Evolutionary conservation across 352 stramenopile genomes (phyloP).

Genomic region (Phytophthora rubi): DNA sequence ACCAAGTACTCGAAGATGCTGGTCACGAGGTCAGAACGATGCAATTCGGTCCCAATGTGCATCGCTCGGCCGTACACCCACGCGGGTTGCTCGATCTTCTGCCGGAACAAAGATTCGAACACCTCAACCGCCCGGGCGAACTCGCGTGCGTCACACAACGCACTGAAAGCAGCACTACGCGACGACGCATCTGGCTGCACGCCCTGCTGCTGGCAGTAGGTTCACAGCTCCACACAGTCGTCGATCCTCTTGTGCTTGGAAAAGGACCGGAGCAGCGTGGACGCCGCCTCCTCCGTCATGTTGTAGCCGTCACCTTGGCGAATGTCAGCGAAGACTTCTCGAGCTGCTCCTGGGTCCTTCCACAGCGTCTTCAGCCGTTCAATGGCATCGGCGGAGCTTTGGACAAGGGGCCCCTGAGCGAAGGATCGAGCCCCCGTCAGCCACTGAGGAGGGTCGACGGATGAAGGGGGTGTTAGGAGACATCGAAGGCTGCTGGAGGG

Average conservation of each 20-base stretch:
- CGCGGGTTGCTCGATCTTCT: neutral
- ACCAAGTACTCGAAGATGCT: constrained; percentile 8
- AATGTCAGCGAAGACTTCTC: neutral
- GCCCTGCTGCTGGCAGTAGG: constrained; percentile 51
- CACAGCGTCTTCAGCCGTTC: neutral
- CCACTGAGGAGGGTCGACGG: neutral
- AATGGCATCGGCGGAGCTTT: neutral
- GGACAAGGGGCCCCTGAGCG: neutral
- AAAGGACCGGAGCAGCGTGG: constrained; percentile 5
- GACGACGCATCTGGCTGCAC: constrained; percentile 55
- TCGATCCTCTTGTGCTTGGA: constrained; percentile 21
- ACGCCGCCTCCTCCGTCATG: constrained; percentile 5
- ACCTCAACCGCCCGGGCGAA: constrained; percentile 1
- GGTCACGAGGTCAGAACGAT: neutral
- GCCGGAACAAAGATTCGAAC: neutral
- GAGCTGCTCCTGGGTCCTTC: neutral
- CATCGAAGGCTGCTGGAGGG: neutral
- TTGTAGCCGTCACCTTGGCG: neutral
- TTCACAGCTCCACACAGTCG: constrained; percentile 58
- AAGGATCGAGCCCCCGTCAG: neutral
- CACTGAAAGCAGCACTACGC: neutral
- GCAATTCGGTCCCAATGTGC: constrained; percentile 11
- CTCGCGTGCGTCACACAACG: neutral
- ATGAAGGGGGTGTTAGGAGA: neutral
- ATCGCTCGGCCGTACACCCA: constrained; percentile 10